A percentile compares a stretch with the other conserved stretches of the same genome.
These are phyloP conservation scores for Globisporangium paddicum DNA, from an alignment of 352 stramenopile species.

Conservation along the genomic window DNA sequence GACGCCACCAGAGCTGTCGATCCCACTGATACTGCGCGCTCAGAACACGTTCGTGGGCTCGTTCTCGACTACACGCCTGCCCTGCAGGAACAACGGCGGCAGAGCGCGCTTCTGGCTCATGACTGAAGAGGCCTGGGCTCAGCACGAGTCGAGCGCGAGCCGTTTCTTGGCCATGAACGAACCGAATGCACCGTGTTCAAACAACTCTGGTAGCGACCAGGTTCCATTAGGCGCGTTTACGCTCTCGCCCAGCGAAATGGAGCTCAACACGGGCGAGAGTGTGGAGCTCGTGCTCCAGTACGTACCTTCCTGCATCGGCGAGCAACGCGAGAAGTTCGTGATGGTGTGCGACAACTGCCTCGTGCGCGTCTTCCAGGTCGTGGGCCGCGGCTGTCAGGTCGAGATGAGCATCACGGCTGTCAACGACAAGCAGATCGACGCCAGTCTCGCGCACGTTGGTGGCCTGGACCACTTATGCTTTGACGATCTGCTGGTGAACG, in stretches of 20 bases:
- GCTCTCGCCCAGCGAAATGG: conserved; percentile 49
- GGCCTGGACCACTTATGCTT: conserved; percentile 49
- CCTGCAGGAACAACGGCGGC: conserved; percentile 59
- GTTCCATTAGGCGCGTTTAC: conserved; percentile 42
- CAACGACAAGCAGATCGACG: conserved; percentile 45
- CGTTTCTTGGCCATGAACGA: conserved; percentile 1
- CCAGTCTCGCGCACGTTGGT: conserved; percentile 37
- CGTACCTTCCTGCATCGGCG: conserved; percentile 44
- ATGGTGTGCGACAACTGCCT: conserved; percentile 85
- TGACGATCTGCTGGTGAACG: conserved; percentile 30
- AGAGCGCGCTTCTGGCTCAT: conserved; percentile 70
- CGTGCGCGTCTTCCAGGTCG: conserved; percentile 63
- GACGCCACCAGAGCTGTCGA: conserved; percentile 53
- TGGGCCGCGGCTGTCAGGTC: conserved; percentile 63
- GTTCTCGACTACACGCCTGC: conserved; percentile 34
- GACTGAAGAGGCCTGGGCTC: conserved; percentile 43
- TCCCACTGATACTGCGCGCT: conserved; percentile 51
- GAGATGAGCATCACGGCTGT: conserved; percentile 42
- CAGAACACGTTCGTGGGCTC: conserved; percentile 62
- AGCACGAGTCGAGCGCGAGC: conserved; percentile 23
- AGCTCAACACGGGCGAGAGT: conserved; percentile 36
- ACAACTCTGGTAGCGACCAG: not conserved
- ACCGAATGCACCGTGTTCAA: not conserved
- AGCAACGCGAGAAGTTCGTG: conserved; percentile 59
- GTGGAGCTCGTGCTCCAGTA: conserved; percentile 51